These are phyloP conservation scores for Caloboletus firmus DNA, from an alignment of 1,284 basidiomycete species.

Conservation along the genomic window DNA sequence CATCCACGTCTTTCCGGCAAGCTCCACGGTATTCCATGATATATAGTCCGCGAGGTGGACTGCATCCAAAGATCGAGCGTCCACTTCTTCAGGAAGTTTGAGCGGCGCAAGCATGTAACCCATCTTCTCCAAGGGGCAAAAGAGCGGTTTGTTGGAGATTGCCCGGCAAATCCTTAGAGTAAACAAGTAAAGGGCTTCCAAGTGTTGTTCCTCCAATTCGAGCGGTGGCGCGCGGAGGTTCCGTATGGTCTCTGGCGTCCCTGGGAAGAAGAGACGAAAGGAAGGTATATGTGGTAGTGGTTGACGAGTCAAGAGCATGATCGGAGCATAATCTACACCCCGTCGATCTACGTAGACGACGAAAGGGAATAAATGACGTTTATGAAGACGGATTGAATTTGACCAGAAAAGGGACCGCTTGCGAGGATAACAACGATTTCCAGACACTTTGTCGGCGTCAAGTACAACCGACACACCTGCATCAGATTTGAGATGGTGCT, in stretches of 20 bases:
- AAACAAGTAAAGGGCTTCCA: constrained; percentile 56
- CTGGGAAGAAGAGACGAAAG: constrained; percentile 61
- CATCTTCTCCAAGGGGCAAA: constrained; percentile 51
- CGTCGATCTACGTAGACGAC: constrained; percentile 45
- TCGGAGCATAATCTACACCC: constrained; percentile 47
- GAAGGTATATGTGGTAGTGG: constrained; percentile 57
- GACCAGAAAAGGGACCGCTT: constrained; percentile 66
- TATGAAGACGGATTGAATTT: constrained; percentile 38
- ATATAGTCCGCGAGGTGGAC: constrained; percentile 49
- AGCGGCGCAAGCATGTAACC: constrained; percentile 68
- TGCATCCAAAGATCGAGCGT: constrained; percentile 27
- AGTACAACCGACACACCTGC: constrained; percentile 10
- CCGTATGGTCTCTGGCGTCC: constrained; percentile 43
- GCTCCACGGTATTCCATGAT: constrained; percentile 61
- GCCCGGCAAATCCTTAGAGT: constrained; percentile 62
- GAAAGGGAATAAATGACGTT: constrained; percentile 51
- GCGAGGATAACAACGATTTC: constrained; percentile 54
- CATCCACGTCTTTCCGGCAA: constrained; percentile 52
- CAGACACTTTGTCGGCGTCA: constrained; percentile 36
- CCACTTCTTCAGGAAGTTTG: constrained; percentile 25
- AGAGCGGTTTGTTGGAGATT: constrained; percentile 65
- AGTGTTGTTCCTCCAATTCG: constrained; percentile 44
- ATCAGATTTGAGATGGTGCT: constrained; percentile 8
- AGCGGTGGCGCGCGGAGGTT: constrained; percentile 52
- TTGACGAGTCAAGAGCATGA: constrained; percentile 62